phyloP scores from a whole-genome alignment of 2,329 filamentous ascomycete genomes.

The Aureobasidium musti region DNA sequence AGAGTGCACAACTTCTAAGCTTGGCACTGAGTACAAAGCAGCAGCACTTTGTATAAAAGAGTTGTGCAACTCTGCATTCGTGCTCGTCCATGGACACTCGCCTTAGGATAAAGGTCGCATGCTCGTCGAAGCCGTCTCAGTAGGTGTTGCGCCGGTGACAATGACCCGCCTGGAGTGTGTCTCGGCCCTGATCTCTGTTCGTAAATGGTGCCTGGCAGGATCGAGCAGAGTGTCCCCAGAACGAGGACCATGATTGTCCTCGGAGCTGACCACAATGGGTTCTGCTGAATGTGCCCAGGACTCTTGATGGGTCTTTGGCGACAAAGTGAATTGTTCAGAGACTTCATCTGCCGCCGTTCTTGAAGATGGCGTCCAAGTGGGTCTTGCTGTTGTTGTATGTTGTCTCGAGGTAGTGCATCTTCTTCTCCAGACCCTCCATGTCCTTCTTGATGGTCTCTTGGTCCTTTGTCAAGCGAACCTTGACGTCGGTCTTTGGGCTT shows the following conservation, averaged over 20 bases:
- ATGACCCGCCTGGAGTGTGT: neutral
- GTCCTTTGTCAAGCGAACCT: constrained; percentile 74
- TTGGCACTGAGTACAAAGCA: constrained; percentile 1
- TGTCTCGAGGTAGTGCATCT: constrained; percentile 88
- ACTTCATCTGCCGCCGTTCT: constrained; percentile 42
- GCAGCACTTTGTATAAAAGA: constrained; percentile 1
- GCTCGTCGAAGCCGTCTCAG: neutral
- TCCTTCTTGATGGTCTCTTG: constrained; percentile 74
- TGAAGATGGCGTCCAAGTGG: constrained; percentile 86
- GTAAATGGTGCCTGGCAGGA: neutral
- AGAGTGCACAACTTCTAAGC: constrained; percentile 6
- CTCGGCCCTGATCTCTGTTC: neutral
- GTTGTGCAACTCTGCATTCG: neutral
- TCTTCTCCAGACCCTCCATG: constrained; percentile 80
- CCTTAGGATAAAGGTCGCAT: neutral
- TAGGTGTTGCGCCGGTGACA: neutral
- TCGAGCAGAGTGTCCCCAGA: neutral
- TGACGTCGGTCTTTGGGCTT: constrained; percentile 70
- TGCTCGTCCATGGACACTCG: neutral
- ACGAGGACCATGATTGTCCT: neutral
- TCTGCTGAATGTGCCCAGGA: neutral
- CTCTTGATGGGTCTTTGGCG: neutral
- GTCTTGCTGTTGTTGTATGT: constrained; percentile 92
- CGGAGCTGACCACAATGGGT: neutral
- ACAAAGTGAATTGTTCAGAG: neutral